Base-by-base conservation (phyloP, 495 filamentous ascomycete species). In the Pyronema omphalodes region DNA sequence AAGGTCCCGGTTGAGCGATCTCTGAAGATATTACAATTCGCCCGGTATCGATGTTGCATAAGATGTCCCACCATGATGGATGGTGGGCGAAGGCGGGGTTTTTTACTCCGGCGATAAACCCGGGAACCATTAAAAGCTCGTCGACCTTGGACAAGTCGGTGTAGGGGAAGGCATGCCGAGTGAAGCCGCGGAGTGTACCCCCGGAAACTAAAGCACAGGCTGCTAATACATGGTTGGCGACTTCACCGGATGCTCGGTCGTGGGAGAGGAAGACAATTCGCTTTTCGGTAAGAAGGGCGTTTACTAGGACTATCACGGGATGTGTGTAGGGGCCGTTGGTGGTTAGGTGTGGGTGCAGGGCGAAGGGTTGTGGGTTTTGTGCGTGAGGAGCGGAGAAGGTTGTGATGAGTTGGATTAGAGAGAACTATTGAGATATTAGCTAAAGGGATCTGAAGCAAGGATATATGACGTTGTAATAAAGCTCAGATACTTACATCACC, bases 111-210 rank as follows among this genome's bases (percentile, higher is more conserved):
- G 91, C 91, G 62, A 99, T 93, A 66, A 99, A 99, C 7, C 91
- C 91, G 15, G 93, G 88, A 1, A 99, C 93, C 57, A 86, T 84
- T 34, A 96, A 74, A 6, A 99, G 76, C 65, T 96, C 91, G 59
- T 99, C 91, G 47, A 99, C 86, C 67, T 99, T 99, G 43, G 86
- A 93, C 17, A 99, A 74, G 67, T 99, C 91, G 6, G 91, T 99
- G 65, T 99, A 99, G 6, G 91, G 91, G 64, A 99, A 99, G 11
- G 93, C 93, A 70, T 94, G 85, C n/a, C 91, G 79, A 15, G 88
- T 94, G 68, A 96, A 96, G 18, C 93, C 91, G 41, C 86, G 72
- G 14, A 99, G 72, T n/a, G 94, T 73, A 18, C 93, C 91, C n/a
- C 91, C 93, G 19, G 87, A 94, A 17, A 84, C 88, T 34, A 99